Base-by-base conservation (phyloP, 352 stramenopile genomes). In the Globisporangium echinulatum region DNA sequence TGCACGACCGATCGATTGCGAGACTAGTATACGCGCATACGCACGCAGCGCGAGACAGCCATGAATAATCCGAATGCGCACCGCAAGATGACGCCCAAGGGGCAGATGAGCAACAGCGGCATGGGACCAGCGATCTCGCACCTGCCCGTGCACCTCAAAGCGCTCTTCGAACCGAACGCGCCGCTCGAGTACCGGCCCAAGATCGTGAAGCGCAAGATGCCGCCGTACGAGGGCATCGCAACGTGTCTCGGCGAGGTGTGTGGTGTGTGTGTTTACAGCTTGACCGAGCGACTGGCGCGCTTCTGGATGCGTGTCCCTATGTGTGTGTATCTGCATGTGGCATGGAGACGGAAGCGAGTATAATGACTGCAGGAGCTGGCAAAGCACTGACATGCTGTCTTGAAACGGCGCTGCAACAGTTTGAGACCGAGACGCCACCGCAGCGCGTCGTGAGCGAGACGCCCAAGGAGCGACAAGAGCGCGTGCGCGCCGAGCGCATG, bases 61-160 rank as follows among this genome's bases (percentile, higher is more conserved):
- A 50, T 36, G 46, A 50, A 33, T 8, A 63, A 58, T 64, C 78
- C 82, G 51, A 92, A 92, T 40, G 74, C 82, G 66, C 82, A 92
- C 59, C 80, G 85, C 55, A 94, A 94, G 78, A 91, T 91, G 79
- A 94, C 85, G 57, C 85, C 85, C 55, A 94, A 94, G 72, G 85
- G 85, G 49, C 85, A 94, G 68, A 94, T 94, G 85, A 92, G 82
- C 66, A 83, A 73, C 63, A 94, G 85, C 51, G 85, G 85, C 70
- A 92, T 94, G 82, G 85, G 85, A 8, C 85, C 85, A 8, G 85
- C 85, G 50, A 92, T 94, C 63, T 76, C 79, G 70, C 78, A 92
- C 59, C 72, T 94, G 52, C 82, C 85, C 36, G 62, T 79, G 64
- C 85, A 91, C 53, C 67, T 94, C 42, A 92, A 92, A 67, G 64